A percentile compares a stretch with the other conserved stretches of the same genome.
phyloP scores from a whole-genome alignment of 1,139 yeast species.

The Protomyces gravidus region DNA sequence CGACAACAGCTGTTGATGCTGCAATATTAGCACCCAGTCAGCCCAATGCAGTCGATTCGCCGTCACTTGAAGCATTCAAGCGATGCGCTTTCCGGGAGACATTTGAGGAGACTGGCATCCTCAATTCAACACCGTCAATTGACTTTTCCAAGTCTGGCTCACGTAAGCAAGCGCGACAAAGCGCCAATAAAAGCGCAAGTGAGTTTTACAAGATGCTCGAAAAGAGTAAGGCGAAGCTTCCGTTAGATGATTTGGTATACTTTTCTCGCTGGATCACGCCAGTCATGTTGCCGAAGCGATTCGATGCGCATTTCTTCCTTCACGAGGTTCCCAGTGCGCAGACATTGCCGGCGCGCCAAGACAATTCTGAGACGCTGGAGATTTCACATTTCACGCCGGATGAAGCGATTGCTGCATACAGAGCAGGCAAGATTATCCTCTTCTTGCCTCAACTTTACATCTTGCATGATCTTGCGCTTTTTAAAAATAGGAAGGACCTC shows the following conservation, averaged over 20 bases:
- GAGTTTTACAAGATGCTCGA: constrained; percentile 9
- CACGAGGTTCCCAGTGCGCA: constrained; percentile 7
- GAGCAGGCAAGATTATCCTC: constrained; percentile 11
- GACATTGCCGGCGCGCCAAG: constrained; percentile 22
- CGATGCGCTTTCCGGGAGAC: constrained; percentile 25
- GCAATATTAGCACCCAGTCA: not conserved
- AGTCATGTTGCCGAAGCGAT: constrained; percentile 11
- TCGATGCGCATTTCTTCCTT: constrained; percentile 20
- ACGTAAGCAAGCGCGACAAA: constrained; percentile 8
- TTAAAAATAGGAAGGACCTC: not conserved
- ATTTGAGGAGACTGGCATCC: constrained; percentile 21
- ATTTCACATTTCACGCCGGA: constrained; percentile 15
- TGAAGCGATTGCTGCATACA: constrained; percentile 13
- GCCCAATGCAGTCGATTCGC: not conserved
- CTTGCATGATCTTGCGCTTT: constrained; percentile 19
- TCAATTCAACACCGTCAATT: constrained; percentile 12
- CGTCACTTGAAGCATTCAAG: constrained; percentile 13
- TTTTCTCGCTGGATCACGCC: constrained; percentile 26
- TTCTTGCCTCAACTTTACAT: constrained; percentile 22
- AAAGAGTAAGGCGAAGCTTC: not conserved
- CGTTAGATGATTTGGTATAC: constrained; percentile 5
- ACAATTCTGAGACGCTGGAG: constrained; percentile 19
- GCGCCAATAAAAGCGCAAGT: constrained; percentile 3
- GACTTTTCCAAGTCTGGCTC: constrained; percentile 4
- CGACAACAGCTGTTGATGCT: not conserved